Evolutionary conservation across 345 rosid genomes (phyloP).

Genomic region (Laguncularia racemosa): DNA sequence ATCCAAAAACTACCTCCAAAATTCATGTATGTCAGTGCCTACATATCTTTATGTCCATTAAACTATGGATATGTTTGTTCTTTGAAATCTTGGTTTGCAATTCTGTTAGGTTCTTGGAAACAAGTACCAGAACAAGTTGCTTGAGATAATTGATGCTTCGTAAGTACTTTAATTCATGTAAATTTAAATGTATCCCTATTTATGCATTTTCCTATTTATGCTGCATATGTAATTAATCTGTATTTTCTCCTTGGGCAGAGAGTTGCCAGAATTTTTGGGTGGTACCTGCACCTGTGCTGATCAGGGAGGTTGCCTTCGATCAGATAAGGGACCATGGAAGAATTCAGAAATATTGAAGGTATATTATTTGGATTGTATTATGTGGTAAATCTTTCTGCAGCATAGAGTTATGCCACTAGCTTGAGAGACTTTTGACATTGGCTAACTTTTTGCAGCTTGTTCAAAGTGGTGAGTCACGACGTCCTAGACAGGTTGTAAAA

Average conservation of each 20-base stretch:
- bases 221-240: background rate
- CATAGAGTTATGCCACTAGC: constrained; percentile 4
- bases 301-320: constrained; percentile 89
- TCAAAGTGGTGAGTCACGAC: constrained; percentile 64
- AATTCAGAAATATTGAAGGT: constrained; percentile 80
- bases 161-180: constrained; percentile 16
- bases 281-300: constrained; percentile 82
- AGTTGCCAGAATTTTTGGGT: constrained; percentile 89
- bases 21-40: constrained; percentile 57
- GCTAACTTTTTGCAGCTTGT: constrained; percentile 58
- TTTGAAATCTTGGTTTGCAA: constrained; percentile 10
- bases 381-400: background rate
- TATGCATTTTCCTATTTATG: background rate
- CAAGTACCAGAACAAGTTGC: constrained; percentile 81
- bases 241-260: constrained; percentile 38
- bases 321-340: constrained; percentile 99
- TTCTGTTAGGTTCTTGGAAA: constrained; percentile 78
- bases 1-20: constrained; percentile 97
- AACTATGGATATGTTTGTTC: background rate
- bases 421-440: constrained; percentile 4
- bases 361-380: background rate
- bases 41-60: constrained; percentile 1
- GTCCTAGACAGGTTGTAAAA: constrained; percentile 86
- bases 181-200: background rate
- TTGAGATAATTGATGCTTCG: constrained; percentile 86